These are phyloP conservation scores for Bremia lactucae DNA, from an alignment of 352 stramenopile genomes.

Conservation along the genomic window DNA sequence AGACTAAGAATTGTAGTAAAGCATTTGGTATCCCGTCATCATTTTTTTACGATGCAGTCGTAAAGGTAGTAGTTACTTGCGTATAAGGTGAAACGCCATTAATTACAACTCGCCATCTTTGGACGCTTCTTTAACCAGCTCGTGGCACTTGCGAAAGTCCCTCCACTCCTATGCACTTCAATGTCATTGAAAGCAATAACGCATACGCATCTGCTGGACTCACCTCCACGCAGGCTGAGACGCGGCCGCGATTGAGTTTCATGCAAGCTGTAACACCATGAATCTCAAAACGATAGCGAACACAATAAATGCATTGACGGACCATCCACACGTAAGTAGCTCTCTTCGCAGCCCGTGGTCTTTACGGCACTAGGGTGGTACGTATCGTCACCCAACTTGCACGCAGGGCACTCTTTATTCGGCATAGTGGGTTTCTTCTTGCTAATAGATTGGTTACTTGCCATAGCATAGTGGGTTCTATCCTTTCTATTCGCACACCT, in stretches of 20 bases:
- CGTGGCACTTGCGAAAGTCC: constrained; percentile 65
- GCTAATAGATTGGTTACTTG: too few species aligned
- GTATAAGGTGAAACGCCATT: too few species aligned
- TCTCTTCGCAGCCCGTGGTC: constrained; percentile 53
- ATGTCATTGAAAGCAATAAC: neutral
- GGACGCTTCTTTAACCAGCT: constrained; percentile 29
- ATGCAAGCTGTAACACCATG: constrained; percentile 66
- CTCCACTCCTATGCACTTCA: constrained; percentile 39
- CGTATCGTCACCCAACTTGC: constrained; percentile 58
- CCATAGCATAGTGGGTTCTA: too few species aligned
- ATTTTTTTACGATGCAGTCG: too few species aligned
- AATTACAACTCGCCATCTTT: constrained; percentile 14
- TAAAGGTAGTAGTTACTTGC: too few species aligned
- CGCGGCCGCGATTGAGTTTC: constrained; percentile 63
- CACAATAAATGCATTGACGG: constrained; percentile 3
- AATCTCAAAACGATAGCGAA: constrained; percentile 7
- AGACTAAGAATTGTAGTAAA: too few species aligned
- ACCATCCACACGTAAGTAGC: constrained; percentile 61
- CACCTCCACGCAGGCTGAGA: constrained; percentile 64
- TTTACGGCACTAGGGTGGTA: constrained; percentile 54
- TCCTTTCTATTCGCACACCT: too few species aligned
- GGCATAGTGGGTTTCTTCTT: too few species aligned
- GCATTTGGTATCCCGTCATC: too few species aligned
- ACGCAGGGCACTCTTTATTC: constrained; percentile 58
- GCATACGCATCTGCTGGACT: neutral